Percentiles rank a stretch among this genome's conserved stretches.
phyloP scores from a whole-genome alignment of 345 rosid genomes.

The Acer saccharum region DNA sequence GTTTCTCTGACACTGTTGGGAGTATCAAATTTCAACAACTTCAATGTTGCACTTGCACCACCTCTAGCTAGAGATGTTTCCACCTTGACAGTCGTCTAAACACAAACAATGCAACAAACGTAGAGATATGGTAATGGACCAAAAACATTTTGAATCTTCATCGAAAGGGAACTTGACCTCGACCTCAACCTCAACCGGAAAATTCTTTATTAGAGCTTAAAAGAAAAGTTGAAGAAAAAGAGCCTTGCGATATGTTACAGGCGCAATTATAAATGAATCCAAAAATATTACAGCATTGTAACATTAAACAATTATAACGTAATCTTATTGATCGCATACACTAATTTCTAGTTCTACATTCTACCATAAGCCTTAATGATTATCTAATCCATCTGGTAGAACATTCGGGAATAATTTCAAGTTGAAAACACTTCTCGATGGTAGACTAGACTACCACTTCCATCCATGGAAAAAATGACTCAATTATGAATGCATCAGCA shows the following conservation, averaged over 20 bases:
- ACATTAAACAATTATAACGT: slow-evolving; percentile 21
- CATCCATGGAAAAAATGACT: slow-evolving; percentile 2
- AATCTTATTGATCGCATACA: slow-evolving; percentile 12
- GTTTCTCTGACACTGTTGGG: no score
- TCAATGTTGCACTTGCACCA: no score
- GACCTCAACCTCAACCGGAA: no score
- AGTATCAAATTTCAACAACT: no score
- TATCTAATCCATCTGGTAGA: slow-evolving; percentile 18
- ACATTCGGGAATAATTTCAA: slow-evolving; percentile 4
- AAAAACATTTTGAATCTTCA: no score
- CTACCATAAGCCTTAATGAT: slow-evolving; percentile 17
- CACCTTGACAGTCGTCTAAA: no score
- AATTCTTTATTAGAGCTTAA: neutral
- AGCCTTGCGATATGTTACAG: neutral
- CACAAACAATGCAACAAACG: no score
- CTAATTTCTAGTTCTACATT: slow-evolving; percentile 26
- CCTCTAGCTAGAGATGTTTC: no score
- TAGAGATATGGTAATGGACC: no score
- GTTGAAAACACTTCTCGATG: slow-evolving; percentile 3
- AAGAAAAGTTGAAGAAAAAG: neutral
- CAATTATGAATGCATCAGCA: slow-evolving; percentile 17
- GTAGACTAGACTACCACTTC: slow-evolving; percentile 10
- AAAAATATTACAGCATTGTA: slow-evolving; percentile 14
- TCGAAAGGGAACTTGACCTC: no score
- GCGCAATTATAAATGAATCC: slow-evolving; percentile 5